A percentile compares a stretch with the other conserved stretches of the same genome.
phyloP scores from a whole-genome alignment of 2,329 filamentous ascomycete genomes.

The Sclerotinia sclerotiorum region DNA sequence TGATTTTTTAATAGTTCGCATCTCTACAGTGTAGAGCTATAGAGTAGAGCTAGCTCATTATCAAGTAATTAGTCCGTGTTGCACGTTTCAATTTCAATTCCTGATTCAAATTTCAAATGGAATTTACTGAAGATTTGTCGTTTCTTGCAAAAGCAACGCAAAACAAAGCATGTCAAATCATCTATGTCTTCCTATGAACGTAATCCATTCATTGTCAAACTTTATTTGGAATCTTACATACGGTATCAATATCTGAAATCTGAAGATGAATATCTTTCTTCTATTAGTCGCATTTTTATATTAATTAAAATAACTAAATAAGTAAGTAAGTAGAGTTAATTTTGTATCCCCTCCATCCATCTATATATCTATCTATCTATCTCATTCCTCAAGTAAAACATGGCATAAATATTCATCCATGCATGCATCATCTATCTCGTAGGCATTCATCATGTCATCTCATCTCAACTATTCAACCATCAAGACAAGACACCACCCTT shows the following conservation, averaged over 20 bases:
- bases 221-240: no score
- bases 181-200: background rate
- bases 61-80: background rate
- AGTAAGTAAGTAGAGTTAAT: slow-evolving; percentile 11
- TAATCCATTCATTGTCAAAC: background rate
- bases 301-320: background rate
- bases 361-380: background rate
- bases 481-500: no score
- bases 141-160: background rate
- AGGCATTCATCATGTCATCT: background rate
- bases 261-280: background rate
- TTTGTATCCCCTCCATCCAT: background rate
- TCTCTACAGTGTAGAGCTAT: background rate
- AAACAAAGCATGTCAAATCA: background rate
- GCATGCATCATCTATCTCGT: background rate
- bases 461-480: background rate
- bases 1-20: background rate
- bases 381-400: background rate
- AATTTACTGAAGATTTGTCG: background rate
- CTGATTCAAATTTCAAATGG: background rate
- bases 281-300: no score
- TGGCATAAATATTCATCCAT: background rate
- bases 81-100: no score
- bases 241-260: no score
- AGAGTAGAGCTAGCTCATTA: background rate